Percentiles rank a stretch among this genome's conserved stretches.
These are phyloP conservation scores for Xylariomycetidae sp. DNA, from an alignment of 2,329 filamentous ascomycete species.

Conservation along the genomic window DNA sequence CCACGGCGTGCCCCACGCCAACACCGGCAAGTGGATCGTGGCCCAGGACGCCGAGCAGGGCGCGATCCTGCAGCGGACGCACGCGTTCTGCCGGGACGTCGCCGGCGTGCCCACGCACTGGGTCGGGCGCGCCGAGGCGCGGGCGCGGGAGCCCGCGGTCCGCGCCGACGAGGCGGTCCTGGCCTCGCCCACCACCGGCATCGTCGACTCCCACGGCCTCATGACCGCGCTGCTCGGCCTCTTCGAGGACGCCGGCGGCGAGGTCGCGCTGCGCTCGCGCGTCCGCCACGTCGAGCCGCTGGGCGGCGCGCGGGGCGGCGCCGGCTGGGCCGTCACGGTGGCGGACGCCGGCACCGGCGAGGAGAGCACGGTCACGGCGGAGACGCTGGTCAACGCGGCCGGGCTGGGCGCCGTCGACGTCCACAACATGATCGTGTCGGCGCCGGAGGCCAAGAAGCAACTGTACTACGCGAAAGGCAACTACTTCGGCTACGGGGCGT, in stretches of 20 bases:
- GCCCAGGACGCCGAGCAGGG: constrained; percentile 72
- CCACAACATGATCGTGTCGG: constrained; percentile 69
- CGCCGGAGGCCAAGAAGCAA: constrained; percentile 42
- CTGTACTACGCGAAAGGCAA: constrained; percentile 89
- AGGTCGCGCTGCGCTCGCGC: constrained; percentile 61
- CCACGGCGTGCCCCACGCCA: constrained; percentile 62
- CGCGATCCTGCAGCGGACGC: constrained; percentile 50
- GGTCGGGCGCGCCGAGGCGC: constrained; percentile 57
- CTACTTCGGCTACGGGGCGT: constrained; percentile 78
- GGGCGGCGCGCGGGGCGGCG: constrained; percentile 6
- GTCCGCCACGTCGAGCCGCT: constrained; percentile 57
- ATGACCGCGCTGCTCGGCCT: constrained; percentile 76
- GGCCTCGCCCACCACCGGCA: constrained; percentile 82
- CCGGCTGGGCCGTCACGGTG: constrained; percentile 59
- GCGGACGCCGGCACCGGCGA: constrained; percentile 40
- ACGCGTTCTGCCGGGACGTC: constrained; percentile 36
- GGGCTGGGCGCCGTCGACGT: constrained; percentile 71
- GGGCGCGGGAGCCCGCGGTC: constrained; percentile 66
- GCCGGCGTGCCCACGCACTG: constrained; percentile 65
- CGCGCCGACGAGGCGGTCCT: constrained; percentile 65
- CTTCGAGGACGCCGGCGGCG: constrained; percentile 72
- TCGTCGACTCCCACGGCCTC: constrained; percentile 78
- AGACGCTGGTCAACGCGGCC: constrained; percentile 78
- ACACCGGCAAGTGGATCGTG: constrained; percentile 90
- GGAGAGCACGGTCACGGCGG: constrained; percentile 56